Evolutionary conservation across 2,329 filamentous ascomycete species (phyloP).

Genomic region (Geosmithia flava): DNA sequence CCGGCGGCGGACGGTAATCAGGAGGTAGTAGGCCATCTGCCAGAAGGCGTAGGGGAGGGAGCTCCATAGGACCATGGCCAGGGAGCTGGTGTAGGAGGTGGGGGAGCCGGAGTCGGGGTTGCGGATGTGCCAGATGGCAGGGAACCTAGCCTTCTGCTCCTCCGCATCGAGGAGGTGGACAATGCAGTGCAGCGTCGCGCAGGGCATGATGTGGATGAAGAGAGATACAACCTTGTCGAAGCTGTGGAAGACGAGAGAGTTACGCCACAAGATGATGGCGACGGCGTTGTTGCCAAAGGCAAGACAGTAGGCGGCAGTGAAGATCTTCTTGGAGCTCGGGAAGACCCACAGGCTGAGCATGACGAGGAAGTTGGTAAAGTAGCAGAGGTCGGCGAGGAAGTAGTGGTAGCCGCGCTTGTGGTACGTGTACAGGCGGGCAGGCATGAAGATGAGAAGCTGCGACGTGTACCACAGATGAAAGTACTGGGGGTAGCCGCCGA

Average conservation of each 20-base stretch:
- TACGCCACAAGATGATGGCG: slow-evolving; percentile 98
- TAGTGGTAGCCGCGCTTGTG: slow-evolving; percentile 89
- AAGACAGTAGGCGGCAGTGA: slow-evolving; percentile 85
- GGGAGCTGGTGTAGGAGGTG: slow-evolving; percentile 64
- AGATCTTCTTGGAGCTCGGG: slow-evolving; percentile 77
- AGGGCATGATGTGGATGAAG: slow-evolving; percentile 99
- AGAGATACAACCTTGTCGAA: slow-evolving; percentile 96
- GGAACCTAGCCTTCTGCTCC: slow-evolving; percentile 59
- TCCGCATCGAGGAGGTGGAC: slow-evolving; percentile 66
- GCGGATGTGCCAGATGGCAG: slow-evolving; percentile 76
- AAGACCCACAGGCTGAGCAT: slow-evolving; percentile 82
- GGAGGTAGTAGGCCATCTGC: slow-evolving; percentile 86
- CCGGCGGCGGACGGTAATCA: slow-evolving; percentile 88
- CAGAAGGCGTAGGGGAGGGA: slow-evolving; percentile 85
- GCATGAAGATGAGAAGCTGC: slow-evolving; percentile 92
- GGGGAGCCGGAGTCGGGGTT: slow-evolving; percentile 54
- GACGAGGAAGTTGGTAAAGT: slow-evolving; percentile 88
- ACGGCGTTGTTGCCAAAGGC: slow-evolving; percentile 95
- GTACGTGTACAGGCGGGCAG: slow-evolving; percentile 85
- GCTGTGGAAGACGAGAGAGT: slow-evolving; percentile 95
- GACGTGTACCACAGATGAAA: slow-evolving; percentile 90
- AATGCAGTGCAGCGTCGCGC: slow-evolving; percentile 81
- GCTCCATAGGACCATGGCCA: slow-evolving; percentile 88
- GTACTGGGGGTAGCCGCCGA: slow-evolving; percentile 72
- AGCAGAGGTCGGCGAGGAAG: slow-evolving; percentile 93